Base-by-base conservation (phyloP, 139 green algal genomes). In the Haematococcus lacustris region DNA sequence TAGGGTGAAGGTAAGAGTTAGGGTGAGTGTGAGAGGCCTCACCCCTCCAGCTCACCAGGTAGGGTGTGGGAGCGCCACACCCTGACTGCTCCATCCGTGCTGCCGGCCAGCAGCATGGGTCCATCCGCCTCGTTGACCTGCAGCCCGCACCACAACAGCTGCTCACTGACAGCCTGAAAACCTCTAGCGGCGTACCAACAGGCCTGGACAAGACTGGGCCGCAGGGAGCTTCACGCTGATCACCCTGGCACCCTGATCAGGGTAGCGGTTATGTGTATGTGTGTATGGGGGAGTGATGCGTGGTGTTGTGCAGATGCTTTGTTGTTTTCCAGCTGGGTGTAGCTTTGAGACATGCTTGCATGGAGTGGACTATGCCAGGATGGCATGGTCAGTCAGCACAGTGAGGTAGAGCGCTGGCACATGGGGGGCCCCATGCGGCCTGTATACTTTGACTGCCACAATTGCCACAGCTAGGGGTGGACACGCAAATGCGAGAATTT, bases 61-160 rank as follows among this genome's bases (percentile, higher is more conserved):
- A 75, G 40, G 2, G 74, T 67, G 77, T 91, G 90, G 73, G 86
- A 71, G 47, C 91, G 83, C 90, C 90, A 94, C 6, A 94, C 79
- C 2, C 88, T 81, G 68, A 94, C 87, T 1, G 79, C 73, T 0
- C 91, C 91, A 64, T 96, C 89, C 28, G 77, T 76, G 2, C 73
- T 77, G 61, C 89, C 86, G 0, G 77, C 71, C 67, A 93, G 73
- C 59, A 96, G 77, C 75, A 95, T 68, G 32, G 84, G 86, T 25
- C 76, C 80, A 62, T 89, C 77, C n/a, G 87, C 66, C 77, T 93
- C 84, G 61, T 94, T 95, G 34, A 96, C 69, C 76, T 93, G 87
- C 63, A 75, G 77, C 4, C 38, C 86, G 67, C 28, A 75, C 73
- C 1, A 74, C 71, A 21, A 83, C 68, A 30, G 62, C 33, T 25